Evolutionary conservation across 257 asterid genomes (phyloP), one percentile per base, ranked within the genome.

Genomic region (Nicotiana obtusifolia): DNA sequence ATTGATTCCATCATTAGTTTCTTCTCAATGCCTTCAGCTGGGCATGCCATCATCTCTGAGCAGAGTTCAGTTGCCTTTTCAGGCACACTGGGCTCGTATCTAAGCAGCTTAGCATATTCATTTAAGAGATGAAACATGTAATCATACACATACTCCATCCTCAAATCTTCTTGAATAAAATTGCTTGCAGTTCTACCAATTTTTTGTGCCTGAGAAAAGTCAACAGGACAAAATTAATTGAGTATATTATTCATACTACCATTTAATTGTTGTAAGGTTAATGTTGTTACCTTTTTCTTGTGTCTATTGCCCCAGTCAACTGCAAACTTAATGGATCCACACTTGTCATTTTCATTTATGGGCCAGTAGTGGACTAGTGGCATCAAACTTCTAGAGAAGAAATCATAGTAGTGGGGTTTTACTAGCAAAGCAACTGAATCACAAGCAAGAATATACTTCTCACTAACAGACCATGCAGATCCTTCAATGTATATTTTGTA

Each of bases 71-170:
- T 83, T 0, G 91, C 94, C 7, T 81, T 84, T 78, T 82, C 71
- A 28, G 92, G 92, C 68, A 85, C 64, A 1, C 80, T 77, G 0
- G 92, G 90, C 84, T 90, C 87, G 83, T 83, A 90, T 54, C 35
- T 86, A 31, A 89, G 80, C n/a, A 87, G 84, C 83, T 85, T 90
- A 4, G 91, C 83, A 56, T 90, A 90, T 44, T 88, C 89, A 24
- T 82, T 87, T 77, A 90, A 76, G 7, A 90, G 53, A 87, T 90
- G 93, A 78, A 90, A 87, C 91, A 88, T 90, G 84, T 90, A 90
- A 53, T 90, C 92, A 64, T 90, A 90, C 2, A 90, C 88, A 57
- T 77, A 86, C 33, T 89, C 90, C 94, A 90, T 87, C 86, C 61
- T 89, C 78, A 87, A 31, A 19, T 88, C 93, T 20, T 91, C 82